Evolutionary conservation across 495 filamentous ascomycete species (phyloP).

Genomic region (Umbilicaria muhlenbergii): DNA sequence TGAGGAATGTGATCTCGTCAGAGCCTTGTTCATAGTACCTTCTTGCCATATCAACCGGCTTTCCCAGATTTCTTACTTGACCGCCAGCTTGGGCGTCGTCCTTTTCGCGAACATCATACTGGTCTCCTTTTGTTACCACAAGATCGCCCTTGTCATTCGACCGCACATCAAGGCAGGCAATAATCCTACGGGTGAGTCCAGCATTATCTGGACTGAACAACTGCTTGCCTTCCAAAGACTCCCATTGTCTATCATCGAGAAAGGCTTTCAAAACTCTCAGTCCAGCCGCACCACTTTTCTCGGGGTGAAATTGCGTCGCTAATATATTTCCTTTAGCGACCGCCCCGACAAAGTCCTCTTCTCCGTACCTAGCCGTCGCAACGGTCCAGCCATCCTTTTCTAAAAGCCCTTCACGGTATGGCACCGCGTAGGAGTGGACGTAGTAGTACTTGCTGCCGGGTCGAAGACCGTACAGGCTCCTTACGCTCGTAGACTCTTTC

Average conservation of each 20-base stretch:
- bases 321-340: slow-evolving; percentile 71
- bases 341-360: slow-evolving; percentile 84
- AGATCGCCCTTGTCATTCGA: slow-evolving; percentile 93
- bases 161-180: slow-evolving; percentile 91
- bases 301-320: slow-evolving; percentile 92
- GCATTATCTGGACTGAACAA: slow-evolving; percentile 18
- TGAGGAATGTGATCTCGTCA: slow-evolving; percentile 92
- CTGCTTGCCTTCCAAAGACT: slow-evolving; percentile 20
- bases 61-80: slow-evolving; percentile 81
- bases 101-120: slow-evolving; percentile 99
- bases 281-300: slow-evolving; percentile 88
- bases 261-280: slow-evolving; percentile 74
- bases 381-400: slow-evolving; percentile 75
- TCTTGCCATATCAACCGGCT: slow-evolving; percentile 87
- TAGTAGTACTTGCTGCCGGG: slow-evolving; percentile 93
- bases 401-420: slow-evolving; percentile 51
- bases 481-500: slow-evolving; percentile 25
- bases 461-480: slow-evolving; percentile 57
- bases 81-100: slow-evolving; percentile 37
- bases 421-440: slow-evolving; percentile 84
- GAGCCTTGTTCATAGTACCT: slow-evolving; percentile 94
- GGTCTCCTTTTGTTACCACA: slow-evolving; percentile 95
- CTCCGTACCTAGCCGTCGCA: slow-evolving; percentile 74
- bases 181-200: slow-evolving; percentile 76
- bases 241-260: slow-evolving; percentile 44